phyloP scores from a whole-genome alignment of 2,329 filamentous ascomycete species.

The Herpotrichia juniperi region DNA sequence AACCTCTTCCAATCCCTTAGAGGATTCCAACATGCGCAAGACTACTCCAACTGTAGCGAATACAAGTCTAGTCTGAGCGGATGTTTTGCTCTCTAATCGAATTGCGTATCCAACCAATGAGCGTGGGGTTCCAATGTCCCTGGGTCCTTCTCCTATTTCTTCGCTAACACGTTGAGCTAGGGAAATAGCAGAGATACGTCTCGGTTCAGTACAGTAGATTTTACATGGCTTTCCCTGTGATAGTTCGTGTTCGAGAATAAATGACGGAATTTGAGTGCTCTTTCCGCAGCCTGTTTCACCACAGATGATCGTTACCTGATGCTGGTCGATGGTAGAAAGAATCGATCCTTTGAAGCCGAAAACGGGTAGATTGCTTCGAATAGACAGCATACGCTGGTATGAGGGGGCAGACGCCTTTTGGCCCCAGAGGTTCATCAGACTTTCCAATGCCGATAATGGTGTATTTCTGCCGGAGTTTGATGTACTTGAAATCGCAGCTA shows the following conservation, averaged over 20 bases:
- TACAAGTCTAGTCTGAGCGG: conserved; percentile 79
- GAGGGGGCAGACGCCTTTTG: conserved; percentile 56
- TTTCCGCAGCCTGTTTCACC: conserved; percentile 98
- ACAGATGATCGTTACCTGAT: conserved; percentile 91
- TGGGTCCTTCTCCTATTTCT: conserved; percentile 84
- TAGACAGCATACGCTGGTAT: conserved; percentile 80
- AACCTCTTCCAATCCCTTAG: conserved; percentile 83
- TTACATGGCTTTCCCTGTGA: conserved; percentile 82
- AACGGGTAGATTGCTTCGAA: conserved; percentile 84
- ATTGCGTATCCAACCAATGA: conserved; percentile 96
- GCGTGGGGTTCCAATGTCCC: conserved; percentile 78
- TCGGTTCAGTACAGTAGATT: conserved; percentile 93
- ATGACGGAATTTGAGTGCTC: conserved; percentile 95
- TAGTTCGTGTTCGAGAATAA: conserved; percentile 88
- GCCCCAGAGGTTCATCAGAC: conserved; percentile 58
- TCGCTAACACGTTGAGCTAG: conserved; percentile 91
- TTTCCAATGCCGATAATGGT: conserved; percentile 40
- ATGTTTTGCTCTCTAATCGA: conserved; percentile 85
- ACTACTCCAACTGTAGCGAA: conserved; percentile 92
- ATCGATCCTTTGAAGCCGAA: conserved; percentile 83
- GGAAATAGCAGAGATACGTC: conserved; percentile 94
- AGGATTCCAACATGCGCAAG: conserved; percentile 95
- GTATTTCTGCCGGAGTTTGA: conserved; percentile 40
- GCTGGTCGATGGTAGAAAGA: conserved; percentile 73
- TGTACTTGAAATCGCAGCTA: conserved; percentile 27